A percentile compares a stretch with the other conserved stretches of the same genome.
Evolutionary conservation across 1,284 basidiomycete species (phyloP).

Genomic region (Puccinia hordei): DNA sequence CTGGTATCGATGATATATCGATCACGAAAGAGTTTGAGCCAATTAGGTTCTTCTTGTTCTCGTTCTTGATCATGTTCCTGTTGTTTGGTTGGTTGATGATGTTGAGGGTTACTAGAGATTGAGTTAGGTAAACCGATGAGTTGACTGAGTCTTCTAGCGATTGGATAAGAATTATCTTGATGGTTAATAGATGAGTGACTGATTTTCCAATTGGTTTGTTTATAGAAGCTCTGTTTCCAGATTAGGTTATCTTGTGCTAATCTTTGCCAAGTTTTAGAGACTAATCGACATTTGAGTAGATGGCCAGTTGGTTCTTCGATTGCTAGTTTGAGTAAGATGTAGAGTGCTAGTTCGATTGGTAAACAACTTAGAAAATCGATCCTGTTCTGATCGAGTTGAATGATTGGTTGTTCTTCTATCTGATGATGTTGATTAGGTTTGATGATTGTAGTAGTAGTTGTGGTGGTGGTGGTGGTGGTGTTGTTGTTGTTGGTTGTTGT

Average conservation of each 20-base stretch:
- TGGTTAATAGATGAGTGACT: not conserved
- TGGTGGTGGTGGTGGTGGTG: not conserved
- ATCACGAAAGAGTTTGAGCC: slow-evolving; percentile 66
- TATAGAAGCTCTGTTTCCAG: slow-evolving; percentile 9
- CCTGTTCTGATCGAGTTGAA: too few relatives aligned
- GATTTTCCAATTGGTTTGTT: slow-evolving; percentile 61
- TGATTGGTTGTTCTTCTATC: too few relatives aligned
- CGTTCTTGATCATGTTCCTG: not conserved
- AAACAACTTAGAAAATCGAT: slow-evolving; percentile 56
- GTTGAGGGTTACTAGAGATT: not conserved
- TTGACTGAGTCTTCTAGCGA: too few relatives aligned
- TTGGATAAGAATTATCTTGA: not conserved
- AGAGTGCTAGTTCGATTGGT: slow-evolving; percentile 62
- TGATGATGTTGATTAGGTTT: too few relatives aligned
- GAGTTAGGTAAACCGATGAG: not conserved
- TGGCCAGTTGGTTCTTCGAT: slow-evolving; percentile 53
- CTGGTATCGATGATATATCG: slow-evolving; percentile 66
- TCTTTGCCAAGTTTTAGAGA: slow-evolving; percentile 62
- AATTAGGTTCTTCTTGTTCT: slow-evolving; percentile 62
- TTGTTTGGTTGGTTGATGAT: too few relatives aligned
- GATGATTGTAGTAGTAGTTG: too few relatives aligned
- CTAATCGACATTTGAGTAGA: slow-evolving; percentile 58
- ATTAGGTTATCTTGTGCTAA: slow-evolving; percentile 71
- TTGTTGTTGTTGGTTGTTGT: not conserved
- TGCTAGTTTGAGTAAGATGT: slow-evolving; percentile 29